Conservation (phyloP, 2,329 filamentous ascomycete genomes). For the Cordyceps militaris region DNA sequence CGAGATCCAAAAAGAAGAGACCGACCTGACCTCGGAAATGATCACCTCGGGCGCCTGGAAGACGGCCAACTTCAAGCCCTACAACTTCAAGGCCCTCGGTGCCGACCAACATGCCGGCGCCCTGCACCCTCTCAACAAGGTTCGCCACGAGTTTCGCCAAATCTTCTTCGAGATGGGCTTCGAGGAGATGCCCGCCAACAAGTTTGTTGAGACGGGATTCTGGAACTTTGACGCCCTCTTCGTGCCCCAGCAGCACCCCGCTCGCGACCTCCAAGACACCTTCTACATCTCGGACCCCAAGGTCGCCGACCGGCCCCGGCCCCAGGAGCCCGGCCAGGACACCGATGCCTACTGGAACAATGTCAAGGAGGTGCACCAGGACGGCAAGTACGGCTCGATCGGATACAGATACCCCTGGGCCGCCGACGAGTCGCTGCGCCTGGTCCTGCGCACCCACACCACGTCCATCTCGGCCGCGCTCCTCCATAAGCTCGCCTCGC, state of each 20-base stretch:
- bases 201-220: constrained; percentile 93
- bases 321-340: constrained; percentile 50
- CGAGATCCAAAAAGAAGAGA: constrained; percentile 87
- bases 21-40: constrained; percentile 92
- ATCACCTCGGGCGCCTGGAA: constrained; percentile 84
- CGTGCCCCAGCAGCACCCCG: constrained; percentile 95
- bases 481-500: constrained; percentile 79
- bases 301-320: constrained; percentile 60
- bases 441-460: constrained; percentile 93
- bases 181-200: constrained; percentile 92
- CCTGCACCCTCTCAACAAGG: constrained; percentile 76
- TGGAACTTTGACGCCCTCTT: constrained; percentile 98
- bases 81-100: constrained; percentile 67
- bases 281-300: constrained; percentile 95
- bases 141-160: constrained; percentile 88
- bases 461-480: constrained; percentile 88
- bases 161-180: constrained; percentile 99
- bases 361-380: constrained; percentile 77
- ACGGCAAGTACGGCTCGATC: constrained; percentile 88
- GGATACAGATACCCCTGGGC: constrained; percentile 96
- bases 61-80: constrained; percentile 78
- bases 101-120: constrained; percentile 55
- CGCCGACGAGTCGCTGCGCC: constrained; percentile 73
- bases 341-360: constrained; percentile 86
- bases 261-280: constrained; percentile 93